Percentiles rank a stretch among this genome's conserved stretches.
These are phyloP conservation scores for Exsudoporus frostii DNA, from an alignment of 768 basidiomycete genomes.

Conservation along the genomic window DNA sequence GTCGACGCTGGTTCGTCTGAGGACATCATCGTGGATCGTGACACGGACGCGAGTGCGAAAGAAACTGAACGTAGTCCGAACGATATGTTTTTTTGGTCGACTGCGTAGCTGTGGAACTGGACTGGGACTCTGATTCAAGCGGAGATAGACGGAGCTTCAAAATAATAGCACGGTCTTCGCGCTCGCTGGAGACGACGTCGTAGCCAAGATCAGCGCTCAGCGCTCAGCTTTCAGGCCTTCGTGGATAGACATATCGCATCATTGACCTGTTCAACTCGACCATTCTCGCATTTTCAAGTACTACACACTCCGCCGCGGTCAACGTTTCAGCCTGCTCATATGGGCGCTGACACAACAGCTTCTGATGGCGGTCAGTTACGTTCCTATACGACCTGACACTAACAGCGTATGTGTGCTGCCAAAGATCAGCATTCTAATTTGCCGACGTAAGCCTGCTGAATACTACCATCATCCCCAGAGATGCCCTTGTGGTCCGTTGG, in stretches of 20 bases:
- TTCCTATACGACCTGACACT: background rate
- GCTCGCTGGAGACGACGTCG: no score
- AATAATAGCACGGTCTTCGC: no score
- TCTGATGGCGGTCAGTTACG: background rate
- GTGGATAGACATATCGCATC: no score
- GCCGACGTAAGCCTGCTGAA: background rate
- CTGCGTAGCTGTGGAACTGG: background rate
- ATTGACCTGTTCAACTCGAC: no score
- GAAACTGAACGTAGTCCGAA: background rate
- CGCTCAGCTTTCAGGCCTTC: no score
- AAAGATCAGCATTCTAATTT: background rate
- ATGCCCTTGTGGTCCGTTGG: background rate
- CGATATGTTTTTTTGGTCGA: constrained; percentile 1
- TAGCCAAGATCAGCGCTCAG: no score
- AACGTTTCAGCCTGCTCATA: no score
- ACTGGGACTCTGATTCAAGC: background rate
- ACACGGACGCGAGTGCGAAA: background rate
- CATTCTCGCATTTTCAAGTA: no score
- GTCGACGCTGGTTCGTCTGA: constrained; percentile 30
- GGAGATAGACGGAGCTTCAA: constrained; percentile 6
- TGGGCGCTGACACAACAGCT: background rate
- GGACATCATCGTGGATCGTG: constrained; percentile 31
- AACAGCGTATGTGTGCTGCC: no score
- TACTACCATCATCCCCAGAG: background rate
- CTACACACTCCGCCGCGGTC: no score